Base-by-base conservation (phyloP, 192 early-diverging fungal genomes). In the Mortierella alpina region DNA sequence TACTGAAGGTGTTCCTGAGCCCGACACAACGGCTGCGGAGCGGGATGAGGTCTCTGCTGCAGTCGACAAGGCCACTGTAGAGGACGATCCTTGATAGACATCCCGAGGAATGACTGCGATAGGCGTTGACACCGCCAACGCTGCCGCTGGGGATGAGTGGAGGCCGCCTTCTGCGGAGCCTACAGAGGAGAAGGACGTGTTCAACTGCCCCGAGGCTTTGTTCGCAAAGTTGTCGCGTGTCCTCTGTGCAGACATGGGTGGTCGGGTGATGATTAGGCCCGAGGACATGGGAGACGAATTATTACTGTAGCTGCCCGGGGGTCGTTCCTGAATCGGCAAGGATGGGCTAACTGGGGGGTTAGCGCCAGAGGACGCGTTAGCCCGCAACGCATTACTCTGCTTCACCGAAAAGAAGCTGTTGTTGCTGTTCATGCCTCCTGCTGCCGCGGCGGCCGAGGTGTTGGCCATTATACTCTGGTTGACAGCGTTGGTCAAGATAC, bases 321-420 rank as follows among this genome's bases (percentile, higher is more conserved):
- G 55, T 12, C 52, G 44, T 20, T 69, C 67, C 18, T 56, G 60
- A 11, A 69, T 66, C 6, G 23, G 39, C 5, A 42, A 13, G 10
- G 51, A 42, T 13, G 74, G 31, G 17, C 22, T 48, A 44, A 60
- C 59, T 48, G 56, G 45, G n/a, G 59, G 47, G 45, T 56, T 59
- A 7, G 40, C 49, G 7, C 13, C n/a, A 7, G 55, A 57, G 50
- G 41, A 48, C 20, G 39, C 65, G 18, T 17, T 46, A 14, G 62
- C 72, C 11, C 72, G 72, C 5, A 48, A n/a, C 42, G 52, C 23
- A 49, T 40, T 70, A 31, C 53, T 65, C 51, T 68, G 74, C 23
- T 70, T 78, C 41, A 70, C 48, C 5, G 75, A 40, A 58, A 76
- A 78, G 63, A 78, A 70, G 49, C 67, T 70, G 50, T 70, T 70